Evolutionary conservation across 371 early-diverging fungal genomes (phyloP).

Genomic region (Rhizopus sp.): DNA sequence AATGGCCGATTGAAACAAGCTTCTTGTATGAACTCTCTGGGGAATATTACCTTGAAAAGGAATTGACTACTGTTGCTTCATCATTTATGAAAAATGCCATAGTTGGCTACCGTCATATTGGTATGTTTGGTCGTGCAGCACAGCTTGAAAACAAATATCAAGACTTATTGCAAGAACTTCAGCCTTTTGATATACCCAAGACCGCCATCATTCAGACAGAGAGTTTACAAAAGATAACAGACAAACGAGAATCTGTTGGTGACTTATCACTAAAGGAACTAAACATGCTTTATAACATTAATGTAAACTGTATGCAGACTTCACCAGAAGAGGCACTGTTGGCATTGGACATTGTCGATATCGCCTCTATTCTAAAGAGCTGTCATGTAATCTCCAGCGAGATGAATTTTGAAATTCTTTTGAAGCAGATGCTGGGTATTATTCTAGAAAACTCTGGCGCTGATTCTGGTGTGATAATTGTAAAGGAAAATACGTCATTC

Average conservation of each 20-base stretch:
- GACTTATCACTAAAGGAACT: slow-evolving; percentile 9
- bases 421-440: slow-evolving; percentile 55
- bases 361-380: slow-evolving; percentile 53
- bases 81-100: slow-evolving; percentile 40
- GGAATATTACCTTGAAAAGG: slow-evolving; percentile 35
- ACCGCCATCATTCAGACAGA: slow-evolving; percentile 35
- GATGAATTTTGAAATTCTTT: slow-evolving; percentile 54
- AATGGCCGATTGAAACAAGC: slow-evolving; percentile 36
- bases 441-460: slow-evolving; percentile 53
- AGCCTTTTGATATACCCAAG: slow-evolving; percentile 3
- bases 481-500: slow-evolving; percentile 45
- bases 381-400: slow-evolving; percentile 55
- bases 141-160: slow-evolving; percentile 24
- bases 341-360: slow-evolving; percentile 47
- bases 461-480: slow-evolving; percentile 50
- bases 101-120: slow-evolving; percentile 31
- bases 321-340: slow-evolving; percentile 45
- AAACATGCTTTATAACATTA: not conserved
- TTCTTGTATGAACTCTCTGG: slow-evolving; percentile 45
- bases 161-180: slow-evolving; percentile 4
- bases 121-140: slow-evolving; percentile 39
- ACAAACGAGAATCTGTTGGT: slow-evolving; percentile 15
- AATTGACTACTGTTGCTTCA: slow-evolving; percentile 28
- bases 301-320: slow-evolving; percentile 11
- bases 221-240: slow-evolving; percentile 3